phyloP scores from a whole-genome alignment of 108 stramenopile genomes.

The Seminavis robusta region DNA sequence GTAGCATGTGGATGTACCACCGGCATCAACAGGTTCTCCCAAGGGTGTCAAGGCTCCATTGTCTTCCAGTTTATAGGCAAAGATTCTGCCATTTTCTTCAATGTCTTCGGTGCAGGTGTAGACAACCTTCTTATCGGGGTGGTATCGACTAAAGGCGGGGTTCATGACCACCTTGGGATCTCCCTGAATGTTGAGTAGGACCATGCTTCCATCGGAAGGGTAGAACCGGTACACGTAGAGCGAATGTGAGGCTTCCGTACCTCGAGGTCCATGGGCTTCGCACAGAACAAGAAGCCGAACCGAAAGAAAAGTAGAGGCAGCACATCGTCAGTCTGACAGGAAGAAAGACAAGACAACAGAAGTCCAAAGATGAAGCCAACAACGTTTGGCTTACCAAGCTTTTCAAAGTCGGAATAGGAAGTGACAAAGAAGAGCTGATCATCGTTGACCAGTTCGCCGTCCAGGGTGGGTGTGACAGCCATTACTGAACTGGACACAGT shows the following conservation, averaged over 20 bases:
- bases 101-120: constrained; percentile 96
- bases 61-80: constrained; percentile 64
- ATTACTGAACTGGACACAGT: not conserved
- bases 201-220: constrained; percentile 72
- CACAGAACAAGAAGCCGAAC: too few relatives aligned
- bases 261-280: constrained; percentile 90
- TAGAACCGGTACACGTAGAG: constrained; percentile 83
- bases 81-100: constrained; percentile 81
- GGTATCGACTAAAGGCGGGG: constrained; percentile 91
- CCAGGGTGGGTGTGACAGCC: too few relatives aligned
- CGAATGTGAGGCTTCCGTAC: constrained; percentile 69
- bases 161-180: constrained; percentile 74
- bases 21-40: constrained; percentile 71
- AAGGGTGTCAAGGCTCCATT: constrained; percentile 69
- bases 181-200: constrained; percentile 77
- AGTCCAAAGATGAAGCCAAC: not conserved
- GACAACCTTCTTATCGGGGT: constrained; percentile 87
- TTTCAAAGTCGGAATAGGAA: constrained; percentile 74
- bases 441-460: too few relatives aligned
- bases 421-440: constrained; percentile 77
- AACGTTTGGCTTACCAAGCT: constrained; percentile 35
- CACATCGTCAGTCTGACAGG: not conserved
- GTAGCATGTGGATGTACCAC: constrained; percentile 93
- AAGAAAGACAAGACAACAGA: not conserved
- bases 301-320: not conserved